phyloP scores from a whole-genome alignment of 2,329 filamentous ascomycete genomes.

The Colletotrichum cuscutae region DNA sequence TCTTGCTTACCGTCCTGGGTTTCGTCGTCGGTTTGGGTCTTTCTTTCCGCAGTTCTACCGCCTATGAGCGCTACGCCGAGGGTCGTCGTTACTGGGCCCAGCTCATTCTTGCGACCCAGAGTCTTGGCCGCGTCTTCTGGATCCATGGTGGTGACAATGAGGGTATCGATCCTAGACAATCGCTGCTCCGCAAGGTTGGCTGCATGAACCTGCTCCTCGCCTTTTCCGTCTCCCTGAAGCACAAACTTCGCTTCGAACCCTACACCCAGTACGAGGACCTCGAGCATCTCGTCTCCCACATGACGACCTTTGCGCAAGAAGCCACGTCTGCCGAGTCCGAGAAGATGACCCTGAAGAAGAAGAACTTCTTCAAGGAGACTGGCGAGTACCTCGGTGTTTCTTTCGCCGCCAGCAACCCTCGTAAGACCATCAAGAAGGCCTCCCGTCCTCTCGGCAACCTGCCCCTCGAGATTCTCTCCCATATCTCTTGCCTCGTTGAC shows the following conservation, averaged over 20 bases:
- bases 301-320: conserved; percentile 78
- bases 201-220: conserved; percentile 82
- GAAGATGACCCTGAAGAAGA: conserved; percentile 47
- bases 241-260: conserved; percentile 85
- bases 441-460: conserved; percentile 81
- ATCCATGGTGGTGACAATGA: conserved; percentile 74
- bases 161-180: conserved; percentile 65
- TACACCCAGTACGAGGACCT: conserved; percentile 82
- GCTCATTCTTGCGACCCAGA: conserved; percentile 70
- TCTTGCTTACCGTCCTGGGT: conserved; percentile 80
- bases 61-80: conserved; percentile 78
- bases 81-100: conserved; percentile 72
- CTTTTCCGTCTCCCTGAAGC: conserved; percentile 82
- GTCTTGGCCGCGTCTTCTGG: conserved; percentile 84
- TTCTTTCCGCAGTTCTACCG: conserved; percentile 80
- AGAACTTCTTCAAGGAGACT: conserved; percentile 68
- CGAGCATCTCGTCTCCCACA: conserved; percentile 73
- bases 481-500: conserved; percentile 75
- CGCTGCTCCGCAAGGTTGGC: conserved; percentile 76
- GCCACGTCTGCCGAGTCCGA: conserved; percentile 53
- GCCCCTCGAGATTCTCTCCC: conserved; percentile 83
- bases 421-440: conserved; percentile 79
- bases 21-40: conserved; percentile 84
- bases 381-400: conserved; percentile 82
- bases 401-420: conserved; percentile 81